Conservation (phyloP, 345 rosid species). For the Cardamine occulta region DNA sequence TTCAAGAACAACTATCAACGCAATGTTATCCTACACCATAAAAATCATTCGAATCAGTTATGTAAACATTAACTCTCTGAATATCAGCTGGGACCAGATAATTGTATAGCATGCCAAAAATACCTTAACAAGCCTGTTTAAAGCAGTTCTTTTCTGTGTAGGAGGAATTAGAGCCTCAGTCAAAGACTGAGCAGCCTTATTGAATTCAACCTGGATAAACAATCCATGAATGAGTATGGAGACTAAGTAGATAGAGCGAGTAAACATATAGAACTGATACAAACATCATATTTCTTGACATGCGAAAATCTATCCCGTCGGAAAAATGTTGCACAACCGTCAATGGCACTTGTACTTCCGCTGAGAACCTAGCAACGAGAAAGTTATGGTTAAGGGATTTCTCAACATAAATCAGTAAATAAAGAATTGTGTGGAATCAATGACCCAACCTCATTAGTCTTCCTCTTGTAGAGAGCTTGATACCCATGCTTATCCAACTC, state of each 20-base stretch:
- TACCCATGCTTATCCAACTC: slow-evolving; percentile 98
- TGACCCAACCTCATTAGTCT: slow-evolving; percentile 86
- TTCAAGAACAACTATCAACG: slow-evolving; percentile 91
- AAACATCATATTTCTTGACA: slow-evolving; percentile 99
- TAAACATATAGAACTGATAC: slow-evolving; percentile 33
- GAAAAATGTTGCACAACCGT: slow-evolving; percentile 98
- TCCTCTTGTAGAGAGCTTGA: slow-evolving; percentile 89
- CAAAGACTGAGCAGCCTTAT: slow-evolving; percentile 98
- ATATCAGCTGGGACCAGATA: slow-evolving; percentile 61
- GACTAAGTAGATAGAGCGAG: slow-evolving; percentile 6
- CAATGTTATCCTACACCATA: slow-evolving; percentile 82
- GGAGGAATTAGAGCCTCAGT: slow-evolving; percentile 84
- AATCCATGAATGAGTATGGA: slow-evolving; percentile 33
- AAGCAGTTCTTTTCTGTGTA: slow-evolving; percentile 85
- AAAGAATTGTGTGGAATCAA: not conserved
- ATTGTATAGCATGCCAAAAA: slow-evolving; percentile 22
- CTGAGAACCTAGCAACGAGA: slow-evolving; percentile 62
- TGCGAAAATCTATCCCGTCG: slow-evolving; percentile 94
- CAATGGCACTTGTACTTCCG: slow-evolving; percentile 67
- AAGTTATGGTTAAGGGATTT: slow-evolving; percentile 7
- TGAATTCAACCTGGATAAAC: slow-evolving; percentile 86
- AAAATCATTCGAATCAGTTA: slow-evolving; percentile 30
- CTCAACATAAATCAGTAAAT: not conserved
- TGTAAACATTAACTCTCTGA: slow-evolving; percentile 28
- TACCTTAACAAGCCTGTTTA: slow-evolving; percentile 89